Evolutionary conservation across 345 rosid genomes (phyloP).

Genomic region (Nasturtium officinale): DNA sequence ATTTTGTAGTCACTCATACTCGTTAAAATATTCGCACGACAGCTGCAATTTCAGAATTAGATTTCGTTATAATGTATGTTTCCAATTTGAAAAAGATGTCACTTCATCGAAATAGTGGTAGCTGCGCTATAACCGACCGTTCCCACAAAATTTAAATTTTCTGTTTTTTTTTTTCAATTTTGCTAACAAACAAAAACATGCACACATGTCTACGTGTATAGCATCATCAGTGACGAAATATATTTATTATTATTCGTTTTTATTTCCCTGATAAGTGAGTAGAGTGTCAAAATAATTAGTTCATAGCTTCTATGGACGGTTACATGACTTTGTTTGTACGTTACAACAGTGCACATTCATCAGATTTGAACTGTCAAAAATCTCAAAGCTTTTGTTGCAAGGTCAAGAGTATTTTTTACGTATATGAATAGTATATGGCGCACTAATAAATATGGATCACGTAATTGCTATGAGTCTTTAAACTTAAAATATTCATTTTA

Average conservation of each 20-base stretch:
- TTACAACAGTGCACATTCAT: slow-evolving; percentile 9
- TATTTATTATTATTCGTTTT: neutral
- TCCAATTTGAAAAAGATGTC: neutral
- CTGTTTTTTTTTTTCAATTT: too few species aligned
- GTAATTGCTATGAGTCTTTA: neutral
- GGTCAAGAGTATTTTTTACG: neutral
- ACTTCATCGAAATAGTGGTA: neutral
- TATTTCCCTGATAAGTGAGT: neutral
- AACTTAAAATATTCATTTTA: neutral
- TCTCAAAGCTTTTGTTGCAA: slow-evolving; percentile 3
- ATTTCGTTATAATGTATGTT: neutral
- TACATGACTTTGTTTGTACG: neutral
- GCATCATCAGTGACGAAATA: slow-evolving; percentile 33
- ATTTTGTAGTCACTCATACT: too few species aligned
- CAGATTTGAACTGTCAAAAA: slow-evolving; percentile 28
- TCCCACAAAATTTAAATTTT: too few species aligned
- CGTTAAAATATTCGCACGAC: neutral
- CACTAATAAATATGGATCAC: neutral
- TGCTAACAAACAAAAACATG: neutral
- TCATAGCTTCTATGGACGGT: slow-evolving; percentile 17
- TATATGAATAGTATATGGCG: neutral
- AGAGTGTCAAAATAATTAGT: neutral
- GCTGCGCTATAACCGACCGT: neutral
- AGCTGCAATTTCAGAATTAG: slow-evolving; percentile 1
- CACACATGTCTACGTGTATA: slow-evolving; percentile 17